Evolutionary conservation across 495 filamentous ascomycete genomes (phyloP), one percentile per base, ranked within the genome.

Genomic region (Parachaetomium inaequale): DNA sequence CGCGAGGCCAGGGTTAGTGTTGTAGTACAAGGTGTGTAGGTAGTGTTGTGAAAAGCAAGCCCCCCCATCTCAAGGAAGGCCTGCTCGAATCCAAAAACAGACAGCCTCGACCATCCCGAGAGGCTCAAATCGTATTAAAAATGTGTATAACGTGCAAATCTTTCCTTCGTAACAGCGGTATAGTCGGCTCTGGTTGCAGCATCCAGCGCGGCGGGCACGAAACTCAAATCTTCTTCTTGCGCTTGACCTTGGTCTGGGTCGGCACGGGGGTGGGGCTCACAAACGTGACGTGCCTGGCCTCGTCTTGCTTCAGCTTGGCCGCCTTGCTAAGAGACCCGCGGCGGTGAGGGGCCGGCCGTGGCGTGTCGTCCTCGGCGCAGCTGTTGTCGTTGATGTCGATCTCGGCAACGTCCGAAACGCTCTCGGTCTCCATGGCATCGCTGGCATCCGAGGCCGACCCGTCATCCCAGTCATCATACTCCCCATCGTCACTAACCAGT

Each of bases 401-500:
- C 47, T 81, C 79, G 61, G 78, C 79, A 7, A 81, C 76, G 63
- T 81, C 79, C 5, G 79, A 78, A 4, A 76, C 77, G 0, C 77
- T 77, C 53, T 75, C 72, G 21, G 72, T 68, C 12, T 76, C 75
- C 58, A 74, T 69, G 28, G 61, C 76, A 31, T 78, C 78, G 46
- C 75, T 75, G 42, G 69, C 67, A 10, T 80, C 79, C 7, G 77
- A 79, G 11, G 76, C 73, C 2, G 78, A 79, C 17, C 74, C 75
- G 34, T 76, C 78, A 52, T 77, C 76, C 2, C 77, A 80, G 55
- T 86, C 84, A 61, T 86, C 87, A 66, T 92, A 89, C 66, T 89
- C 87, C 57, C 85, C 88, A 70, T 93, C 88, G 72, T 96, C 92
- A 75, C 89, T 93, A 64, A 96, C 90, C 57, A 96, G 78, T 45